Evolutionary conservation across 208 protist species (phyloP).

Genomic region (Leishmania martiniquensis): DNA sequence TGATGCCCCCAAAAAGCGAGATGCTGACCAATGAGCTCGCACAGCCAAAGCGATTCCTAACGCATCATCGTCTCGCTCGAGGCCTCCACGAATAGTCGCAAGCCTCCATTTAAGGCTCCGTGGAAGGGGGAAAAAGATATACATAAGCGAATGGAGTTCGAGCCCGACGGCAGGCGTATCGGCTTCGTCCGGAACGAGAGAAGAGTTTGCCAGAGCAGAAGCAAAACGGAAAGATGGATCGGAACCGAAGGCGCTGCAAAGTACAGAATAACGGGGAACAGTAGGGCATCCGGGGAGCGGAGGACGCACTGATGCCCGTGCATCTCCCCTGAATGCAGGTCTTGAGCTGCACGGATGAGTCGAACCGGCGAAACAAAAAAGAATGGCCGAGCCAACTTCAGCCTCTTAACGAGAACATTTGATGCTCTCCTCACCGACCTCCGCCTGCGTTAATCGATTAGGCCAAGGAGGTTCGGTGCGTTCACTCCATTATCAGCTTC

Average conservation of each 20-base stretch:
- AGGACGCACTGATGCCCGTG: neutral
- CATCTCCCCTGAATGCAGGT: neutral
- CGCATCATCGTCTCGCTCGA: neutral
- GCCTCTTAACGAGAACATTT: neutral
- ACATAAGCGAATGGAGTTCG: neutral
- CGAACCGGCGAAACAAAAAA: neutral
- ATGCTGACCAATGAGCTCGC: neutral
- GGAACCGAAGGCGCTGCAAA: neutral
- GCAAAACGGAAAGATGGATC: neutral
- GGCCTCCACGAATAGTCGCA: neutral
- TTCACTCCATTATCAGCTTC: conserved; percentile 22
- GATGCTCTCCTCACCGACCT: neutral
- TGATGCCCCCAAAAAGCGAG: neutral
- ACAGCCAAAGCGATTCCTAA: neutral
- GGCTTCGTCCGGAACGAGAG: neutral
- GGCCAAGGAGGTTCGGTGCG: neutral
- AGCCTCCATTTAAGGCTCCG: neutral
- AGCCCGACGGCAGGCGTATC: neutral
- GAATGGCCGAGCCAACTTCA: neutral
- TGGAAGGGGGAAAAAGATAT: neutral
- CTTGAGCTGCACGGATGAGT: too few relatives aligned
- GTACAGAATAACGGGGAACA: neutral
- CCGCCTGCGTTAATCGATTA: too few relatives aligned
- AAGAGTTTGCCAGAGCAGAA: neutral
- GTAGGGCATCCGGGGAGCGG: neutral